phyloP scores from a whole-genome alignment of 306 rosid genomes.

The Abrus pulchellus region DNA sequence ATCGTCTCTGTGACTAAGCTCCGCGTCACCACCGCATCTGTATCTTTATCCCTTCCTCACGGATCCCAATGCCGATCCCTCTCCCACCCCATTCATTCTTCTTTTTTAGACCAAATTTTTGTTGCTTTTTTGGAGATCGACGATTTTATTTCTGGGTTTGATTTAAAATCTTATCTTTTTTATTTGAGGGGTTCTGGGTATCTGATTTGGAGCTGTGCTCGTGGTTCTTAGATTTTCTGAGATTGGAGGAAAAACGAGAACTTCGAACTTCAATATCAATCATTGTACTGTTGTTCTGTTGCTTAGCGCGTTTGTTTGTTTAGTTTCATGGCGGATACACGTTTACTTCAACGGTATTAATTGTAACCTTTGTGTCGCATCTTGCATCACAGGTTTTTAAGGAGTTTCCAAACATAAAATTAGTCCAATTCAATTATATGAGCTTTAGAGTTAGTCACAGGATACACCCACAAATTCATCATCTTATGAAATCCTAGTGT shows the following conservation, averaged over 20 bases:
- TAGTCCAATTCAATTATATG: background rate
- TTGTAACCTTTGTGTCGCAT: too few species aligned
- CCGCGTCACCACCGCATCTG: conserved; percentile 48
- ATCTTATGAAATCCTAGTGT: conserved; percentile 17
- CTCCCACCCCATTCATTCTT: background rate
- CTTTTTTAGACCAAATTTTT: background rate
- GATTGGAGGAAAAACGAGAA: conserved; percentile 17
- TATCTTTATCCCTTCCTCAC: conserved; percentile 52
- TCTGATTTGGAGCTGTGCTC: conserved; percentile 35
- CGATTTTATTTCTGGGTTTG: conserved; percentile 35
- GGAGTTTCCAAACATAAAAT: too few species aligned
- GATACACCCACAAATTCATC: background rate
- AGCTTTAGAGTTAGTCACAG: background rate
- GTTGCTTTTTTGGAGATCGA: background rate
- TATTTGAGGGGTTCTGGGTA: background rate
- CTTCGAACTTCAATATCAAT: conserved; percentile 21
- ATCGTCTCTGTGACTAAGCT: conserved; percentile 27
- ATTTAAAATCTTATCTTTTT: conserved; percentile 31
- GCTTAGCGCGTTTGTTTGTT: background rate
- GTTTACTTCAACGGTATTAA: too few species aligned
- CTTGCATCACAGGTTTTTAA: too few species aligned
- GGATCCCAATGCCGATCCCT: conserved; percentile 38
- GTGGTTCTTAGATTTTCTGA: conserved; percentile 33
- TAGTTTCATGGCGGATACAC: background rate
- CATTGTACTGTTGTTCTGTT: conserved; percentile 23